phyloP scores from a whole-genome alignment of 2,329 filamentous ascomycete species.

The Chaetomium sp. region DNA sequence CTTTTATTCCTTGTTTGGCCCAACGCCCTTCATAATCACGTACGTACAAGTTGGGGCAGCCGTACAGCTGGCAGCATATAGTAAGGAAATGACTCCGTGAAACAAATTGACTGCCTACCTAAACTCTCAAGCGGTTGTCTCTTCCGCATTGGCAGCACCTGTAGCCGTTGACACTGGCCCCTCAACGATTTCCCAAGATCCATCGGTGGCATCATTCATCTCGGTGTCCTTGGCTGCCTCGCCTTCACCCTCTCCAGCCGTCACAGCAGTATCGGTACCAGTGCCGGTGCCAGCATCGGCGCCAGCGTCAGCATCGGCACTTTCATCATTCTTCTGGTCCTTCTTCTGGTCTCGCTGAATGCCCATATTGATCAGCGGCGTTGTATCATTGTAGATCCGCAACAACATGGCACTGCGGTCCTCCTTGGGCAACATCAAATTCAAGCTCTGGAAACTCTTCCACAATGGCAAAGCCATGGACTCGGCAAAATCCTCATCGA shows the following conservation, averaged over 20 bases:
- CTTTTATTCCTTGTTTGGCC: too few relatives aligned
- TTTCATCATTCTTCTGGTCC: conserved; percentile 27
- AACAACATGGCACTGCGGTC: conserved; percentile 89
- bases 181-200: not conserved
- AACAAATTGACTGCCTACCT: too few relatives aligned
- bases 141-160: not conserved
- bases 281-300: conserved; percentile 4
- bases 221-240: conserved; percentile 5
- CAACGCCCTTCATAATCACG: too few relatives aligned
- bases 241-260: not conserved
- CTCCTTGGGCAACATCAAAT: conserved; percentile 97
- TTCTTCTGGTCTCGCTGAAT: conserved; percentile 44
- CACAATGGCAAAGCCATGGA: conserved; percentile 85
- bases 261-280: conserved; percentile 2
- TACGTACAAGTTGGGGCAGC: too few relatives aligned
- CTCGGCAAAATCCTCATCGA: conserved; percentile 55
- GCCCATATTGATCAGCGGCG: conserved; percentile 69
- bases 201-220: conserved; percentile 1
- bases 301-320: conserved; percentile 2
- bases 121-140: not conserved
- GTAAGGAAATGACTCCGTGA: too few relatives aligned
- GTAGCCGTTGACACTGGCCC: conserved; percentile 1
- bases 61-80: too few relatives aligned
- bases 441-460: conserved; percentile 86
- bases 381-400: conserved; percentile 82